A percentile compares a stretch with the other conserved stretches of the same genome.
Evolutionary conservation across 148 eudicot genomes (phyloP).

Genomic region (Chenopodium quinoa): DNA sequence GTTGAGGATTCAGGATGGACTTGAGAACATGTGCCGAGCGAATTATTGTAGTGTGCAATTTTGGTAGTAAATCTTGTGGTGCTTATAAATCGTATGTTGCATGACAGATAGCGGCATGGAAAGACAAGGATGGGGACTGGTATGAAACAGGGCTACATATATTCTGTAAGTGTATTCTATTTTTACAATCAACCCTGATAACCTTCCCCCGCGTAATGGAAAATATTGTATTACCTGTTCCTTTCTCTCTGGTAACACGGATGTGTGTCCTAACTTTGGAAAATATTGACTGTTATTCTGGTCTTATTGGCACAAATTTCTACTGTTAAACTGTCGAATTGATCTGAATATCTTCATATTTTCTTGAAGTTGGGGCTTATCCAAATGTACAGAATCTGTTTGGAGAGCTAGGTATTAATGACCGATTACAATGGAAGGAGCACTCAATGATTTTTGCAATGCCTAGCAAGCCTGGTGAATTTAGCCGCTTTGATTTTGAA

Average conservation of each 20-base stretch:
- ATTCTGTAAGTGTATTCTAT: constrained; percentile 68
- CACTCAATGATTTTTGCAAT: constrained; percentile 98
- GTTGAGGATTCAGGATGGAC: not conserved
- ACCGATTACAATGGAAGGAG: constrained; percentile 98
- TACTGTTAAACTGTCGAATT: not conserved
- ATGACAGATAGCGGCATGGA: constrained; percentile 92
- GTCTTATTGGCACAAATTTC: not conserved
- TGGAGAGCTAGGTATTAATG: constrained; percentile 90
- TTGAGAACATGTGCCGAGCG: not conserved
- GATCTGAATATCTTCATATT: constrained; percentile 25
- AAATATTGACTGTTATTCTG: not conserved
- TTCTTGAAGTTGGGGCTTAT: constrained; percentile 90
- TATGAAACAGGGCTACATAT: constrained; percentile 95
- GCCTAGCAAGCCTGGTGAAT: constrained; percentile 97
- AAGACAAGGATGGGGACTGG: constrained; percentile 98
- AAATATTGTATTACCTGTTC: not conserved
- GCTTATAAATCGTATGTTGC: constrained; percentile 5
- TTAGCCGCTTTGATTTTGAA: constrained; percentile 94
- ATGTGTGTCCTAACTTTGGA: not conserved
- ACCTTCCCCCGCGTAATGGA: too few species aligned
- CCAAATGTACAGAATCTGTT: constrained; percentile 97
- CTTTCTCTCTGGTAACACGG: not conserved
- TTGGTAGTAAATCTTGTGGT: constrained; percentile 2
- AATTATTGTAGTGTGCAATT: not conserved
- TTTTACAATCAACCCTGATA: too few species aligned